Base-by-base conservation (phyloP, 306 rosid species). In the Rosa rugosa region DNA sequence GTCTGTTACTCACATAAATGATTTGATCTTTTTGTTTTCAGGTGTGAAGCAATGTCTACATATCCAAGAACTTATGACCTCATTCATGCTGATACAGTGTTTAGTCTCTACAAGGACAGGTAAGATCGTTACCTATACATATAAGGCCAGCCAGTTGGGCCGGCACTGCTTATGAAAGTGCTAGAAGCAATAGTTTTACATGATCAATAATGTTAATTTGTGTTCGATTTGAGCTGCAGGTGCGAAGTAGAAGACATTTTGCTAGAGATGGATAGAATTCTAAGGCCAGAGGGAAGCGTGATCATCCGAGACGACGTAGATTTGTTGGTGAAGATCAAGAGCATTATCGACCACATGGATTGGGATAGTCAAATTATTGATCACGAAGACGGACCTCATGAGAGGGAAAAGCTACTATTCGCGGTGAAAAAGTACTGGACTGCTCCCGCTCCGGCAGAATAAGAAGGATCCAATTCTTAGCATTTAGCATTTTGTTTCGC, bases 11-110 rank as follows among this genome's bases (percentile, higher is more conserved):
- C 7, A 41, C 12, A 13, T 22, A 6, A 54, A 4, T 38, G 1
- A 54, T 18, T 41, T 23, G 6, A 7, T 10, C 11, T 38, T 3
- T 49, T 34, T 44, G n/a, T 44, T 80, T 80, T 73, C 89, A 93
- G 98, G 97, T 90, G 97, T 81, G 98, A 94, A 78, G 98, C 96
- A 70, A 88, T 94, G 97, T 94, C 97, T 71, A 94, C 97, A 34
- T 90, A 92, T 87, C 98, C 97, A 63, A 89, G 98, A 81, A 90
- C 96, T 44, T 94, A 92, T 67, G 97, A 90, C 69, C 78, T 94
- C 46, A 88, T 94, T 80, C 97, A 94, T 82, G 96, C 92, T 14
- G 94, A 94, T 85, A 85, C 90, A 57, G 76, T 94, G 49, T 90
- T 92, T 80, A 89, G 87, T 83, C 92, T 92, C 69, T 89, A 94